Evolutionary conservation across 257 asterid species (phyloP), one percentile per base, ranked within the genome.

Genomic region (Nicotiana sylvestris): DNA sequence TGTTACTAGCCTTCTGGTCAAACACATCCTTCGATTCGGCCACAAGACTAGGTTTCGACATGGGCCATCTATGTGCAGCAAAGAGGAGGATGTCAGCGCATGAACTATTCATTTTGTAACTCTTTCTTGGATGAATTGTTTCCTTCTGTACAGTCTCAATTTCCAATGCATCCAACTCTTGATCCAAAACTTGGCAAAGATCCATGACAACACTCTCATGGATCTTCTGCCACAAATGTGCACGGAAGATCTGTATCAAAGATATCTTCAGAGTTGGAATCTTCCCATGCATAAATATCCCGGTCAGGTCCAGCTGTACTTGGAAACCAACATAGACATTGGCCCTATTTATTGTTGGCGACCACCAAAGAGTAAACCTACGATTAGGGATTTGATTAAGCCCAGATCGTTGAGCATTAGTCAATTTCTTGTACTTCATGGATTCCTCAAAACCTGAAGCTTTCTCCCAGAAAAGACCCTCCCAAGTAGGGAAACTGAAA

Each of bases 391-490:
- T 96, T 85, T 96, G 99, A 86, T 96, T 96, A 39, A 96, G 99
- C 78, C 99, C 99, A 85, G 99, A 96, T 85, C 99, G 89, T 77
- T 96, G 99, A 39, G 99, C 99, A 86, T 96, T 96, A 0, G 99
- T 96, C 90, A 96, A 85, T 86, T 96, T 96, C 91, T 94, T 96
- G 81, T 96, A 96, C 87, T 96, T 96, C 99, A 96, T 96, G 58
- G 99, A 96, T 89, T 96, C 99, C 89, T 96, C 98, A 81, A 96
- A 96, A 81, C 99, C 99, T 67, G 99, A 96, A 76, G 99, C 99
- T 92, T 96, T 96, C 89, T 96, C 99, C 99, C 99, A 94, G 90
- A 96, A 96, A 82, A 96, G 98, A 87, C 99, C 99, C 92, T 96
- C 99, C 98, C 99, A 96, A 4, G 99, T 94, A 65, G 99, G 99